Evolutionary conservation across 441 rosid genomes (phyloP).

Genomic region (Populus hybrid): DNA sequence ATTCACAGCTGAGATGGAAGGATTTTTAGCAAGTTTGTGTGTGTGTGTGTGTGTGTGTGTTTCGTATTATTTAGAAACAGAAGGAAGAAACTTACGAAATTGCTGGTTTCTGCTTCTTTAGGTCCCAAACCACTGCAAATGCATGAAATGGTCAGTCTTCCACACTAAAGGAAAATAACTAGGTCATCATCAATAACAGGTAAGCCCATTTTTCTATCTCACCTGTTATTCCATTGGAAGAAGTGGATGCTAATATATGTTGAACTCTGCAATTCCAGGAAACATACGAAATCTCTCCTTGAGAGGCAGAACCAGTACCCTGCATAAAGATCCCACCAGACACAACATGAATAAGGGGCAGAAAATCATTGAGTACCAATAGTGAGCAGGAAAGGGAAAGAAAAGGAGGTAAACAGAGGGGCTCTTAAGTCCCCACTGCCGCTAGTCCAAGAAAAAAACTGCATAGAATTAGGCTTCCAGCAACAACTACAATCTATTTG

Average conservation of each 20-base stretch:
- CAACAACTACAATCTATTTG: background rate
- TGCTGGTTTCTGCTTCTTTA: conserved; percentile 92
- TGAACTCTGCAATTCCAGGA: conserved; percentile 98
- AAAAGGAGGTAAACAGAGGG: background rate
- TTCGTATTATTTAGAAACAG: conserved; percentile 12
- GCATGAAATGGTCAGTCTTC: conserved; percentile 14
- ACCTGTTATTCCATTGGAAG: conserved; percentile 92
- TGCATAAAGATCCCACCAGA: conserved; percentile 33
- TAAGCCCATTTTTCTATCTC: conserved; percentile 28
- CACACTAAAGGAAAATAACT: conserved; percentile 9
- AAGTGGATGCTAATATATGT: conserved; percentile 91
- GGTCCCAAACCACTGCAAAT: conserved; percentile 89
- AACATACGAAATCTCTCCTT: conserved; percentile 93
- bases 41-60: too few relatives aligned
- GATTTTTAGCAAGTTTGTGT: too few relatives aligned
- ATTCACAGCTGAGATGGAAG: too few relatives aligned
- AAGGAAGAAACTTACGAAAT: conserved; percentile 54
- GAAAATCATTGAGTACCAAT: background rate
- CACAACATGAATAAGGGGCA: background rate
- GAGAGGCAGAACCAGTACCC: conserved; percentile 90
- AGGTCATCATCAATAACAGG: conserved; percentile 2
- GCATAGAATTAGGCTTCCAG: background rate
- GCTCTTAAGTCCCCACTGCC: background rate
- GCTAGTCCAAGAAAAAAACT: background rate
- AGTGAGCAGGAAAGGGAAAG: background rate